Percentiles rank a stretch among this genome's conserved stretches.
Evolutionary conservation across 768 basidiomycete genomes (phyloP).

Genomic region (Cystoderma amianthinum): DNA sequence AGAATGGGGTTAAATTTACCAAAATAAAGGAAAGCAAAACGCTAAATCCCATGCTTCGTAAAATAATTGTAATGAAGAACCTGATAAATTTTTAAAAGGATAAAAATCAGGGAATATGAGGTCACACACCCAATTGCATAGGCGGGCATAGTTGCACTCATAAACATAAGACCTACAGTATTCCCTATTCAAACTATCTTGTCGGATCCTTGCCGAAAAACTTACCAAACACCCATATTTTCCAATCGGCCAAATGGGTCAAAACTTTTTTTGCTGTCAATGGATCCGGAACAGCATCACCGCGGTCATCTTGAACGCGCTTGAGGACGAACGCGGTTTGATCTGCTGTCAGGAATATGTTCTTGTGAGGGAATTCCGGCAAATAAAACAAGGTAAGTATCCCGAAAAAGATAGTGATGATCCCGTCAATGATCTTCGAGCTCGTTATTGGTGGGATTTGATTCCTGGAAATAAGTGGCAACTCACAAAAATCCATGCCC

Average conservation of each 20-base stretch:
- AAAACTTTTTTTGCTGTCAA: conserved; percentile 22
- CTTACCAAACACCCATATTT: conserved; percentile 27
- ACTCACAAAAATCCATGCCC: conserved; percentile 33
- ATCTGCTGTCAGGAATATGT: conserved; percentile 24
- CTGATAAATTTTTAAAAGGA: no score
- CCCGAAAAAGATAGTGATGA: conserved; percentile 21
- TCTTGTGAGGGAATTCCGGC: conserved; percentile 27
- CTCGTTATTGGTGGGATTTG: no score
- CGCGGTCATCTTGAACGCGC: conserved; percentile 28
- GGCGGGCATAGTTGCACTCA: conserved; percentile 27
- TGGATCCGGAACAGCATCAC: conserved; percentile 27
- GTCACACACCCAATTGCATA: conserved; percentile 29
- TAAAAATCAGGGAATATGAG: no score
- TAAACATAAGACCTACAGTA: conserved; percentile 27
- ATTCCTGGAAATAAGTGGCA: no score
- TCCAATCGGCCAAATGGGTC: conserved; percentile 27
- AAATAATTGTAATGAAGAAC: conserved; percentile 27
- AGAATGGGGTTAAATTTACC: no score
- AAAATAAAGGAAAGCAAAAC: no score
- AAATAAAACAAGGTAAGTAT: conserved; percentile 21
- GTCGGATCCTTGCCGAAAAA: neutral
- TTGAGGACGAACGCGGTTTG: conserved; percentile 26
- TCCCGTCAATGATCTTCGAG: conserved; percentile 26
- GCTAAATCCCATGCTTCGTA: conserved; percentile 28
- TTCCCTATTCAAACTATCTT: no score